Evolutionary conservation across 192 early-diverging fungal genomes (phyloP), one percentile per base, ranked within the genome.

Genomic region (Backusella liffmaniae): DNA sequence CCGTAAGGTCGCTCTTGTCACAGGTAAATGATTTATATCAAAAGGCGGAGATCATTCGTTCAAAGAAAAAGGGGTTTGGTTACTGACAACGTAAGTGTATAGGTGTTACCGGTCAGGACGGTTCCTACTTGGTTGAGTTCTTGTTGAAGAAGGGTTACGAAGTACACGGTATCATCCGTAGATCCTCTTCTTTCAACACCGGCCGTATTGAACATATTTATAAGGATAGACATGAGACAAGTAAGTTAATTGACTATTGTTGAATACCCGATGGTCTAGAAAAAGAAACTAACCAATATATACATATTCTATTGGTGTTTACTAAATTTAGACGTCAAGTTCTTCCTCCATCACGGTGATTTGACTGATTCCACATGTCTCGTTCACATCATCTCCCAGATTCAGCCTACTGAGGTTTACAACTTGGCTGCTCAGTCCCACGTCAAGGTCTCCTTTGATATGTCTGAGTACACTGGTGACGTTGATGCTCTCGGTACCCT

Each of bases 31-130:
- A 2, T 69, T 13, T 6, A 68, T 37, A 69, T 9, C n/a, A 41
- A 69, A 9, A 41, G n/a, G 37, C 18, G 37, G 37, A 69, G 67
- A 69, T 46, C 34, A 69, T 69, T 37, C 18, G 5, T 35, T 49
- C 46, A 5, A 7, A 67, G 4, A 32, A 67, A 32, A 67, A 16
- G 34, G 30, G 13, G 32, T 23, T 39, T 67, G 35, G 32, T 67
- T 35, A 41, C 36, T 39, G 35, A 37, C n/a, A 69, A 35, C 34
- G 36, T 21, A 69, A 69, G 37, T 66, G 29, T 34, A 12, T 67
- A 92, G 92, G 92, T 83, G 90, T 94, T 79, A 94, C 92, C 62
- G 92, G 92, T 70, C 92, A 94, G 79, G 92, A 94, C 81, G 92
- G 92, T 70, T 92, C 91, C 30, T 94, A 94, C 77, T 83, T 94